Evolutionary conservation across 2,329 filamentous ascomycete genomes (phyloP), one percentile per base, ranked within the genome.

Genomic region (Venturia effusa): DNA sequence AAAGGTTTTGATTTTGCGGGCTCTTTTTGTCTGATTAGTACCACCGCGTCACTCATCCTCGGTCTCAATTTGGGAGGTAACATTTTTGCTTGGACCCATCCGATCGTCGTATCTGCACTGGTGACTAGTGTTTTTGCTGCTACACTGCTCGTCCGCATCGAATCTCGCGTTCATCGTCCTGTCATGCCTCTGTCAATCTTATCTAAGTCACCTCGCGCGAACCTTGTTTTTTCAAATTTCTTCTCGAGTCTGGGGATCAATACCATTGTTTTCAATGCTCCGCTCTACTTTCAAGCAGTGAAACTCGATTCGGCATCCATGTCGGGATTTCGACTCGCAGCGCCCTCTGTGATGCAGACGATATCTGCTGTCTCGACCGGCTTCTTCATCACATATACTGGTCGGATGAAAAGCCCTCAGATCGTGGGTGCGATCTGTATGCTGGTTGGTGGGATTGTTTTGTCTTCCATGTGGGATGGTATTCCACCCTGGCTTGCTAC

Each of bases 301-400:
- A 74, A 75, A 59, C 72, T 76, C 24, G 85, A 87, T 65, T 82
- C 80, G 6, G 86, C 89, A 19, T 90, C 88, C 0, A 78, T 80
- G 30, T 90, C 88, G 0, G 89, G 89, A n/a, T 81, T 91, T 34
- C 83, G 86, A 54, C 85, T 92, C 62, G 81, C 89, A 24, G 77
- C 86, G 7, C 85, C 87, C 4, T 84, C 85, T 0, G 68, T 85
- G 32, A 81, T 73, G 3, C 70, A 75, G 34, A 77, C 74, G 1
- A 67, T 78, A 43, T 76, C 74, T 57, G 76, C 75, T 30, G 74
- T 79, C 17, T 72, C 72, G 5, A 69, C 73, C 15, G 77, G 77
- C 37, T 75, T 77, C 67, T 75, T 77, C 65, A 78, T 79, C 71
- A 78, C 76, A 1, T 71, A 71, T 19, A 78, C 77, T 0, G 72